phyloP scores from a whole-genome alignment of 768 basidiomycete genomes.

The Calvatia gigantea region DNA sequence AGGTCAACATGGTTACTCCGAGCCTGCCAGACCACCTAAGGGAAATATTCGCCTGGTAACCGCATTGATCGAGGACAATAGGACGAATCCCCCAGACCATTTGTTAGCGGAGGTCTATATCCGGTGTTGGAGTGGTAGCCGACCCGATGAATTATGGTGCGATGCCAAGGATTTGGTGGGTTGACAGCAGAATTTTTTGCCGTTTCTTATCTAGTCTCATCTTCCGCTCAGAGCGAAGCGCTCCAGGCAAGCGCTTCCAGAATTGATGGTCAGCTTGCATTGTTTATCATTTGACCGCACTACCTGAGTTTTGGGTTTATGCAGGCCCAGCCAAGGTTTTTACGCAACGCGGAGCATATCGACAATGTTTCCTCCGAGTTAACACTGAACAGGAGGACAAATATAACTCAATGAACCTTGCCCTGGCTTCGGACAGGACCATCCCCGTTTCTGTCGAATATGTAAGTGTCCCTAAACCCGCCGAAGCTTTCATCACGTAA shows the following conservation, averaged over 20 bases:
- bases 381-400: slow-evolving; percentile 48
- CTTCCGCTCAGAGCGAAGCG: slow-evolving; percentile 34
- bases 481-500: slow-evolving; percentile 3
- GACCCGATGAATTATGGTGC: slow-evolving; percentile 61
- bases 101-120: slow-evolving; percentile 67
- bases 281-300: background rate
- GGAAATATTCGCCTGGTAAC: slow-evolving; percentile 52
- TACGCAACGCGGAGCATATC: slow-evolving; percentile 62
- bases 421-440: slow-evolving; percentile 50
- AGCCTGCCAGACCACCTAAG: slow-evolving; percentile 15
- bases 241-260: slow-evolving; percentile 61
- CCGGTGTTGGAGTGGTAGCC: slow-evolving; percentile 18
- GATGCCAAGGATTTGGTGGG: slow-evolving; percentile 61
- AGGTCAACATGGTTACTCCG: slow-evolving; percentile 3
- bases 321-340: slow-evolving; percentile 68
- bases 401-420: slow-evolving; percentile 53
- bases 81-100: slow-evolving; percentile 49
- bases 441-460: slow-evolving; percentile 57
- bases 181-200: background rate
- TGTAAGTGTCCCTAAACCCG: slow-evolving; percentile 34
- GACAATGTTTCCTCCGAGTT: slow-evolving; percentile 66
- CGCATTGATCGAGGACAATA: slow-evolving; percentile 60
- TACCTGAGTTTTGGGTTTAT: slow-evolving; percentile 8
- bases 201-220: background rate
- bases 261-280: slow-evolving; percentile 56